Evolutionary conservation across 768 basidiomycete genomes (phyloP), one percentile per base, ranked within the genome.

Genomic region (Lentinula edodes): DNA sequence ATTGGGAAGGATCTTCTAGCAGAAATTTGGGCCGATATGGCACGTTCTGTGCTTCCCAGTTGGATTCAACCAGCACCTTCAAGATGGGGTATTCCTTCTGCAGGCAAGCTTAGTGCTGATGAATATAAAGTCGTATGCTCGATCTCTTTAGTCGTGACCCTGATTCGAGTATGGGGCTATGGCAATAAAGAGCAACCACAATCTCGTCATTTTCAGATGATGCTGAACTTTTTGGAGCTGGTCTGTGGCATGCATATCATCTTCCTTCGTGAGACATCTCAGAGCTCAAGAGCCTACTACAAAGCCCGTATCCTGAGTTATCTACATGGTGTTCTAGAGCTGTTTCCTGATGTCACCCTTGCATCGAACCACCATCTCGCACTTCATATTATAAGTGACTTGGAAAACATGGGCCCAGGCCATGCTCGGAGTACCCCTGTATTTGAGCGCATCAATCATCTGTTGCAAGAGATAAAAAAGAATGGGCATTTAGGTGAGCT

Each of bases 91-190:
- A 67, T 67, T 45, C n/a, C 58, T 32, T 8, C 69, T 54, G 56
- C 66, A 2, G 72, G 72, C 15, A 74, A 74, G 43, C 69, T 74
- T 5, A 70, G 65, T 20, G 75, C 75, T 0, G 71, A 77, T 46
- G 71, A 79, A 35, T 78, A 74, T 72, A 55, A 72, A 4, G 67
- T 67, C 1, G 61, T 71, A 5, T 72, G 71, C 59, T 68, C 68
- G 0, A 67, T 78, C 16, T 70, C 75, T 58, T 58, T 78, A 0
- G 65, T 69, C 0, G 68, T 78, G 41, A 75, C 74, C 1, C 65
- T 79, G 3, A 69, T 74, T 15, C 67, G 73, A 7, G 62, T 76
- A 0, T 79, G 76, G 77, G 67, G 69, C 0, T 20, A 52, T 18
- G 35, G 32, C 6, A n/a, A 43, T 12, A 41, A 35, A 8, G 36